Base-by-base conservation (phyloP, 2,329 filamentous ascomycete genomes). In the Neoascochyta sp. region DNA sequence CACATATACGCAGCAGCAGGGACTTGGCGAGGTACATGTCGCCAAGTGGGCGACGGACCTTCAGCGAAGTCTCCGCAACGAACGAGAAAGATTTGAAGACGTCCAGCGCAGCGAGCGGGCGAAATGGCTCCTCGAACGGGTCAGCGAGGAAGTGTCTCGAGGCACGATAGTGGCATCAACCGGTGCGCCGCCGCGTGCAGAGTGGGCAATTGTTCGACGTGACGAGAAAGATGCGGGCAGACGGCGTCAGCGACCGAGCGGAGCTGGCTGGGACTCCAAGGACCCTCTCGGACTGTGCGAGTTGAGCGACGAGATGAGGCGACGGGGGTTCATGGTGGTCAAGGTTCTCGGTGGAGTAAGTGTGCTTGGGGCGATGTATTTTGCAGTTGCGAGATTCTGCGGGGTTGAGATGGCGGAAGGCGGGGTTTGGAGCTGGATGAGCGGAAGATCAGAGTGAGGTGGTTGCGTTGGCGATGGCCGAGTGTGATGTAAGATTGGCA, bases 41-140 rank as follows among this genome's bases (percentile, higher is more conserved):
- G 83, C 81, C 2, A 84, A 83, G 52, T 94, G 87, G 87, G 86
- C 87, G 0, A 75, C 79, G 6, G 84, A 92, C 47, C 69, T 94
- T 0, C 86, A 93, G 55, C 76, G 78, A 33, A 86, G 82, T 50
- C 68, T 92, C 1, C 74, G 79, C 16, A 81, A 81, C 35, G 86
- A 92, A 57, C 75, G 80, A n/a, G 74, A 76, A 16, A 69, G 78
- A 43, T 89, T 81, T 39, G 79, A 83, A 39, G 67, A 73, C 6
- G 64, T 85, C 0, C 70, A 64, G 20, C 52, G 73, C 13, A 74
- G 70, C 13, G 78, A 88, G 54, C 67, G 81, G 19, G 78, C 80
- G 3, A 67, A 79, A 16, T 88, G 83, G 83, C 68, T 86, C 17
- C 66, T 87, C 2, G 75, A 76, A 12, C 80, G 86, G 50, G 81